Base-by-base conservation (phyloP, 2,329 filamentous ascomycete genomes). In the Stemphylium vesicarium region DNA sequence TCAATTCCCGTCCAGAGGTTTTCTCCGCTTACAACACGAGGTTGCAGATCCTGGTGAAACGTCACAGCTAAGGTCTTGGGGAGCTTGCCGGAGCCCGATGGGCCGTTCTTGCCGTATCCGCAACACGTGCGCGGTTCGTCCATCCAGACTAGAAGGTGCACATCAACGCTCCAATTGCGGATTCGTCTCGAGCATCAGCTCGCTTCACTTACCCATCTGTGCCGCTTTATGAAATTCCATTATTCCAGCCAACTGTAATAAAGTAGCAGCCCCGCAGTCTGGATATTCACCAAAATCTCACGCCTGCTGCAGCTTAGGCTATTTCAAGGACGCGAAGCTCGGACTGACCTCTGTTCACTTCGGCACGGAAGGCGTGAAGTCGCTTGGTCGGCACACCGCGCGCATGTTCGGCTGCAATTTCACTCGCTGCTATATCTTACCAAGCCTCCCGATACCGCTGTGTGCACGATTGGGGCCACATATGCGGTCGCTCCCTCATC, bases 61-160 rank as follows among this genome's bases (percentile, higher is more conserved):
- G 40, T n/a, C n/a, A n/a, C n/a, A n/a, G n/a, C n/a, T 36, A 41
- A 24, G 20, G 31, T 36, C 44, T 36, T 36, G 53, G 37, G 37
- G 36, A 50, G 46, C 39, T 42, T 50, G 26, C 40, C 33, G 35
- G 29, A 56, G 39, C 35, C 53, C 53, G 26, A 45, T 45, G 37
- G 24, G 36, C 47, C 53, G 53, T 53, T 56, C 53, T 29, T 49
- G 44, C 50, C 50, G 50, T 40, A 32, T 38, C 50, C 32, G 24
- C 38, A 53, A 43, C 53, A 48, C 42, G 49, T 53, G 53, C 49
- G 4, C 22, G 26, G 32, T 43, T 15, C 39, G 47, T 50, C 22
- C 12, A 45, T 16, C 15, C 32, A 35, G 26, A 44, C 36, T 16
- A 33, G 24, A 31, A 39, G n/a, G 41, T 31, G 49, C 41, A 45